Evolutionary conservation across 108 stramenopile genomes (phyloP).

Genomic region (Cyclotella cryptica): DNA sequence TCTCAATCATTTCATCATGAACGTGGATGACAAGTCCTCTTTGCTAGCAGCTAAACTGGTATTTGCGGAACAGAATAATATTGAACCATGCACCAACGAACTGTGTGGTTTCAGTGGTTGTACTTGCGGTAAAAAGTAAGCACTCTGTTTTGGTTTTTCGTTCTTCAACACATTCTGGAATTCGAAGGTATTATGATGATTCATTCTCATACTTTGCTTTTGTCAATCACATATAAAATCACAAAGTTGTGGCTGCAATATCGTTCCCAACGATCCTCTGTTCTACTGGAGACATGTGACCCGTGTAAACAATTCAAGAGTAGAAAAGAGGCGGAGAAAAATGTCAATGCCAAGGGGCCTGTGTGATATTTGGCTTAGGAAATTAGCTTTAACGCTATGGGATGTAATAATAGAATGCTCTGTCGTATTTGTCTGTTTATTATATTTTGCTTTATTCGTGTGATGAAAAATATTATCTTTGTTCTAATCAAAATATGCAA

Average conservation of each 20-base stretch:
- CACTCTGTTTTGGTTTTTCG: background rate
- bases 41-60: conserved; percentile 8
- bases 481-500: conserved; percentile 7
- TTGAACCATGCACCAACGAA: conserved; percentile 29
- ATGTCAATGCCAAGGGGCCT: conserved; percentile 7
- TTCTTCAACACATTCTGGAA: background rate
- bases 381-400: too few relatives aligned
- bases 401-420: background rate
- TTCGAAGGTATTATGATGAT: background rate
- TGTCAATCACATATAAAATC: background rate
- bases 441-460: background rate
- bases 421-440: background rate
- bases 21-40: conserved; percentile 16
- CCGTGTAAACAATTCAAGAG: conserved; percentile 27
- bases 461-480: background rate
- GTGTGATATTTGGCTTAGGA: background rate
- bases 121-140: conserved; percentile 27
- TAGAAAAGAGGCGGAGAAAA: conserved; percentile 15
- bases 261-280: conserved; percentile 4
- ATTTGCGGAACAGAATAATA: conserved; percentile 26
- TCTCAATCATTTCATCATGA: background rate
- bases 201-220: too few relatives aligned
- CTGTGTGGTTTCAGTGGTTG: conserved; percentile 30
- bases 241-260: conserved; percentile 22
- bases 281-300: conserved; percentile 17